Percentiles rank a stretch among this genome's conserved stretches.
phyloP scores from a whole-genome alignment of 257 asterid species.

The Solanum commersonii region DNA sequence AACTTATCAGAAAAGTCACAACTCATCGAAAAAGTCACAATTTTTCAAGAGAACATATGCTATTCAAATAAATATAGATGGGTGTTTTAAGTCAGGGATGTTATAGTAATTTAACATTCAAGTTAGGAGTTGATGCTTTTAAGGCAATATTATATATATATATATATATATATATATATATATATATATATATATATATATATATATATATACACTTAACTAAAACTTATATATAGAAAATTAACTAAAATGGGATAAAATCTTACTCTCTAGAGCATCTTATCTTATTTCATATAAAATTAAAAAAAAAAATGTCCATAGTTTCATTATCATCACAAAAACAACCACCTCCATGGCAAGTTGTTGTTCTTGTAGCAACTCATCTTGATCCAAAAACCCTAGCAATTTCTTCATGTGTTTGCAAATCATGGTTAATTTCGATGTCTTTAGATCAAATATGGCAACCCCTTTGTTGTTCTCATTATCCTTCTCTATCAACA shows the following conservation, averaged over 20 bases:
- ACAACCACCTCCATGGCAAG: slow-evolving; percentile 54
- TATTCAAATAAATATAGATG: too few species aligned
- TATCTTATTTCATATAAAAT: background rate
- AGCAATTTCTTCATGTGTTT: slow-evolving; percentile 52
- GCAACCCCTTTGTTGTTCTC: slow-evolving; percentile 48
- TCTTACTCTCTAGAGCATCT: background rate
- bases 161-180: too few species aligned
- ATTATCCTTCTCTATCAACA: slow-evolving; percentile 54
- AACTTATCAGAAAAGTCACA: too few species aligned
- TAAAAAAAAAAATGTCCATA: background rate
- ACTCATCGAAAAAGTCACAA: too few species aligned
- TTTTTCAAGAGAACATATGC: too few species aligned
- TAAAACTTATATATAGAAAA: background rate
- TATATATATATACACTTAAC: background rate
- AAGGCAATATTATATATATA: too few species aligned
- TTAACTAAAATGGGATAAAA: background rate
- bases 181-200: too few species aligned
- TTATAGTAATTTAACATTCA: too few species aligned
- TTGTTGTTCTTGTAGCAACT: slow-evolving; percentile 43
- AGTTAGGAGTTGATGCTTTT: too few species aligned
- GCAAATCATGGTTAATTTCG: slow-evolving; percentile 54
- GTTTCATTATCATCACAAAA: background rate
- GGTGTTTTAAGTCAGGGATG: too few species aligned
- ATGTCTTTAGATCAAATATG: slow-evolving; percentile 73
- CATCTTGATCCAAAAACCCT: slow-evolving; percentile 54